Conservation (phyloP, 345 rosid species). For the Eucalyptus melliodora region DNA sequence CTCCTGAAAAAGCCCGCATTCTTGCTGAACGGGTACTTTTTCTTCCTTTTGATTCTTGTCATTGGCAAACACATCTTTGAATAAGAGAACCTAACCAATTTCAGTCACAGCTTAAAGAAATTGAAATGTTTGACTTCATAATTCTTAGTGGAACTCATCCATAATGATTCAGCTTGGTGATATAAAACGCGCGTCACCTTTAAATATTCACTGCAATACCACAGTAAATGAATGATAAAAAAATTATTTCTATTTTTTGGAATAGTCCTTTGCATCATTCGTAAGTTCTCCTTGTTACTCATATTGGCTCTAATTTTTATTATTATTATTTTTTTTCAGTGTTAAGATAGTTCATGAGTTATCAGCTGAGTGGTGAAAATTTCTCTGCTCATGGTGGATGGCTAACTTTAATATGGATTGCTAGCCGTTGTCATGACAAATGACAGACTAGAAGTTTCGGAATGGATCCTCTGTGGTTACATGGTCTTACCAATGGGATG, state of each 20-base stretch:
- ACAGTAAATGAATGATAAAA: background rate
- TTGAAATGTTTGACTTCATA: background rate
- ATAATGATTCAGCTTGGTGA: background rate
- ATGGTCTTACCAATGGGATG: background rate
- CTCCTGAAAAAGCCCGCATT: conserved; percentile 69
- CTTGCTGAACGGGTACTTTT: conserved; percentile 50
- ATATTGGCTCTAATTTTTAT: background rate
- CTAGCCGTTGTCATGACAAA: background rate
- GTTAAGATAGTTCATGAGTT: background rate
- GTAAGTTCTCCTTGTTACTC: background rate
- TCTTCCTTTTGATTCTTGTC: background rate
- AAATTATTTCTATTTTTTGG: background rate
- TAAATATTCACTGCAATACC: background rate
- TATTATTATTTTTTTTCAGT: background rate
- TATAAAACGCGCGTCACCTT: background rate
- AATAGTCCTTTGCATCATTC: background rate
- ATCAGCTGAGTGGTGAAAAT: background rate
- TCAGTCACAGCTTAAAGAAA: background rate
- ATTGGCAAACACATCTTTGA: background rate
- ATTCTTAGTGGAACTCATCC: background rate
- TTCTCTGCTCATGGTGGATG: background rate
- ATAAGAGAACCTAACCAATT: background rate
- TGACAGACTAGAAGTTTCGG: background rate
- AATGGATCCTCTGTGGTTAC: background rate
- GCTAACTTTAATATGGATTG: background rate